Percentiles rank a stretch among this genome's conserved stretches.
phyloP scores from a whole-genome alignment of 768 basidiomycete species.

The Clavaria fumosa region DNA sequence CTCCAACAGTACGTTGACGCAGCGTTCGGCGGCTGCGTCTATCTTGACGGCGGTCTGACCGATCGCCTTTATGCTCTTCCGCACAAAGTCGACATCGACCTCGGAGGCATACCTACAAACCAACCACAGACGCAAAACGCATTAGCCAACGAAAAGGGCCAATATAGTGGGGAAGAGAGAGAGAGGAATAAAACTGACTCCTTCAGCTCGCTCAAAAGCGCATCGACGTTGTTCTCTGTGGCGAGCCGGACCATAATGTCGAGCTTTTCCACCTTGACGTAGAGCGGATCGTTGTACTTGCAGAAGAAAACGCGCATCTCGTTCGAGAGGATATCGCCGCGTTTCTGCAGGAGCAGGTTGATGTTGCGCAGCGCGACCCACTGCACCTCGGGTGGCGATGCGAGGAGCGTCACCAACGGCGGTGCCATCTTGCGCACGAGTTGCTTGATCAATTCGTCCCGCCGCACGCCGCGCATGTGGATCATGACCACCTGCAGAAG shows the following conservation, averaged over 20 bases:
- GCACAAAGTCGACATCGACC: conserved; percentile 96
- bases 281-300: conserved; percentile 99
- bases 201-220: conserved; percentile 85
- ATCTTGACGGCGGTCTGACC: conserved; percentile 96
- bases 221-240: conserved; percentile 84
- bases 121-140: neutral
- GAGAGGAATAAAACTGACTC: conserved; percentile 60
- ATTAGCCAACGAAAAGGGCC: neutral
- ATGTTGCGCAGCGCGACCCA: conserved; percentile 97
- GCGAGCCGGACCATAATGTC: conserved; percentile 97
- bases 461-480: conserved; percentile 69
- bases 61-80: conserved; percentile 89
- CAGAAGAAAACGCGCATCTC: conserved; percentile 99
- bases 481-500: conserved; percentile 84
- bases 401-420: conserved; percentile 86
- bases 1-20: conserved; percentile 86
- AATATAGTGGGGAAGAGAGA: no score
- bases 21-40: conserved; percentile 81
- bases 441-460: conserved; percentile 74
- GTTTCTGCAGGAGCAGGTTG: conserved; percentile 90
- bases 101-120: conserved; percentile 76
- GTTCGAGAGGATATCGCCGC: conserved; percentile 76
- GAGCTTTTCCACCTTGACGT: conserved; percentile 96
- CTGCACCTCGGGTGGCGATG: conserved; percentile 93
- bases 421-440: conserved; percentile 96